phyloP scores from a whole-genome alignment of 805 yeast species.

The Candida taoyuanica region DNA sequence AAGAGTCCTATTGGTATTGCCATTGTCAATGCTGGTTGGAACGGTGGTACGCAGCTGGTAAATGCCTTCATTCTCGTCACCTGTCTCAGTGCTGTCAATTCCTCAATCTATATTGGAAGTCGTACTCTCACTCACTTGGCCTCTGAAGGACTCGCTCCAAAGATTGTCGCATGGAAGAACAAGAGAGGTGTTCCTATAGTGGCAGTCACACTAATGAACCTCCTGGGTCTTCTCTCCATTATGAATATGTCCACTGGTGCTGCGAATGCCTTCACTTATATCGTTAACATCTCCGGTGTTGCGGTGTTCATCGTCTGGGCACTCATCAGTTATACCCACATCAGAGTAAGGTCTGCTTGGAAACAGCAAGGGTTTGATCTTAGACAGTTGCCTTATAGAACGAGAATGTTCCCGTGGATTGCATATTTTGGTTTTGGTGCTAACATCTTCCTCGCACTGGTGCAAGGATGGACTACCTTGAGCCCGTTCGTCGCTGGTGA shows the following conservation, averaged over 20 bases:
- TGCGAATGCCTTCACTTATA: constrained; percentile 59
- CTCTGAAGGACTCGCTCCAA: constrained; percentile 56
- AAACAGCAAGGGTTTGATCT: constrained; percentile 59
- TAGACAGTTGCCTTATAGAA: constrained; percentile 65
- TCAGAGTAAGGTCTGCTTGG: constrained; percentile 65
- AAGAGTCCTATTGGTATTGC: constrained; percentile 73
- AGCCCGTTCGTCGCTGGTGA: constrained; percentile 44
- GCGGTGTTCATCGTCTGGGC: constrained; percentile 76
- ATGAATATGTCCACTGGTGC: constrained; percentile 53
- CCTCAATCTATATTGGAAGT: constrained; percentile 65
- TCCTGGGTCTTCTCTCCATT: constrained; percentile 60
- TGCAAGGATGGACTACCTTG: constrained; percentile 49
- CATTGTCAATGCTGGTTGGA: constrained; percentile 62
- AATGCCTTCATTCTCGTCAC: constrained; percentile 67
- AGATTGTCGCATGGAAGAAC: constrained; percentile 45
- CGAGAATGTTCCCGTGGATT: constrained; percentile 44
- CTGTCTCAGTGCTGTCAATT: constrained; percentile 64
- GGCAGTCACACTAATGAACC: constrained; percentile 53
- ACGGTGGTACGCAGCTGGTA: constrained; percentile 58
- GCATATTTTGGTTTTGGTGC: constrained; percentile 37
- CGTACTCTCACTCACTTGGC: constrained; percentile 64
- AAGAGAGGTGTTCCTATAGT: constrained; percentile 59
- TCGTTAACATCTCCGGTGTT: constrained; percentile 67
- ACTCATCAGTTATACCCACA: constrained; percentile 56
- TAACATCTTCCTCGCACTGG: constrained; percentile 37